Evolutionary conservation across 2,329 filamentous ascomycete genomes (phyloP).

Genomic region (Claviceps monticola): DNA sequence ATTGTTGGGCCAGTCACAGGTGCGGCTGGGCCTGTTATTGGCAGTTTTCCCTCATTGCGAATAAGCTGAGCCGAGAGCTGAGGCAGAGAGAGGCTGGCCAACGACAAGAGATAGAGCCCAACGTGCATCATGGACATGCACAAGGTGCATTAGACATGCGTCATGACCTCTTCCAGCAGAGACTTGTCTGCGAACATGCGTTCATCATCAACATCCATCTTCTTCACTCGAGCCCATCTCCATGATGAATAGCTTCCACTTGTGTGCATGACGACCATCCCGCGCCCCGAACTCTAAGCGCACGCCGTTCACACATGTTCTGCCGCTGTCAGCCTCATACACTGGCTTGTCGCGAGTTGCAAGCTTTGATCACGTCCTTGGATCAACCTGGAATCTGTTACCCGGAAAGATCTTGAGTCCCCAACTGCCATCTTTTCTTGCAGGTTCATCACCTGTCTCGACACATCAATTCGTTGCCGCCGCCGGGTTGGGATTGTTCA

Average conservation of each 20-base stretch:
- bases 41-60: not conserved
- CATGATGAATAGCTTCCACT: not conserved
- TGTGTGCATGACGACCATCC: not conserved
- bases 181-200: not conserved
- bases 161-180: not conserved
- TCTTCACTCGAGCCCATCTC: not conserved
- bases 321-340: slow-evolving; percentile 7
- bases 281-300: slow-evolving; percentile 6
- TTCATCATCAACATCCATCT: not conserved
- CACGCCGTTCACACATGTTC: slow-evolving; percentile 3
- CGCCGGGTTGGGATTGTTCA: not conserved
- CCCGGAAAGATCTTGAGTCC: not conserved
- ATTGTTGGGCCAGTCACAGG: slow-evolving; percentile 6
- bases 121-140: not conserved
- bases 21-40: not conserved
- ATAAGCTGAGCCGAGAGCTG: not conserved
- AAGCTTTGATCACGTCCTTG: slow-evolving; percentile 2
- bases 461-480: not conserved
- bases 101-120: not conserved
- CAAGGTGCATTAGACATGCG: not conserved
- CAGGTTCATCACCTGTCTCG: not conserved
- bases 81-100: not conserved
- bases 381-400: not conserved
- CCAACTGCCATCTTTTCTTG: not conserved
- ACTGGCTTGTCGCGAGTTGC: slow-evolving; percentile 8